Percentiles rank a stretch among this genome's conserved stretches.
These are phyloP conservation scores for Penicillium corylophilum DNA, from an alignment of 2,329 filamentous ascomycete species.

Conservation along the genomic window DNA sequence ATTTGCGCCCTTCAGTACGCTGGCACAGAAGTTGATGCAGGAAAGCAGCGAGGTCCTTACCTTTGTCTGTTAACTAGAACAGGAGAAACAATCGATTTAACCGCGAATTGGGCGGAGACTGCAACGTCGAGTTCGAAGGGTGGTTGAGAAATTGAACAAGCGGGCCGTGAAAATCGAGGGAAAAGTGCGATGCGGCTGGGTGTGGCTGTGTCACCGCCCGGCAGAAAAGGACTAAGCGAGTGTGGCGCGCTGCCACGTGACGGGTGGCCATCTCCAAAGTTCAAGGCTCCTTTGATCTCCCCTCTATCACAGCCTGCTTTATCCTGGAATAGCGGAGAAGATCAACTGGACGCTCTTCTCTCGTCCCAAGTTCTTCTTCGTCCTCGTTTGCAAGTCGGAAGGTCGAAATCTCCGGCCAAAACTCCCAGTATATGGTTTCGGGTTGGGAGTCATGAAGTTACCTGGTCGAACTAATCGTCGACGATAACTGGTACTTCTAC, in stretches of 20 bases:
- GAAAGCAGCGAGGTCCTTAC: conserved; percentile 21
- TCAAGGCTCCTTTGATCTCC: conserved; percentile 9
- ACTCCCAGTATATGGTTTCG: conserved; percentile 22
- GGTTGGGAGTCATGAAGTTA: conserved; percentile 42
- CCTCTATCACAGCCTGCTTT: conserved; percentile 6
- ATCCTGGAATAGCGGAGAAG: not conserved
- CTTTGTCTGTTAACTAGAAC: conserved; percentile 42
- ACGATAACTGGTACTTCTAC: conserved; percentile 32
- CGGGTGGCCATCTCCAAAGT: conserved; percentile 23
- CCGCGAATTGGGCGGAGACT: conserved; percentile 97
- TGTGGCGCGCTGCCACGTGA: conserved; percentile 35
- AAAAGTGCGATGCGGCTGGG: conserved; percentile 41
- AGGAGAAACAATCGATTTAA: conserved; percentile 96
- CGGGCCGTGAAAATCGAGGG: conserved; percentile 29
- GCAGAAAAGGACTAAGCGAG: conserved; percentile 39
- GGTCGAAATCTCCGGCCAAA: conserved; percentile 3
- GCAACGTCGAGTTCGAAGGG: conserved; percentile 83
- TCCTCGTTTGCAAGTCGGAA: not conserved
- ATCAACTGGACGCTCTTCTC: not conserved
- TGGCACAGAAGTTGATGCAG: not conserved
- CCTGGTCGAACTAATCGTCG: conserved; percentile 38
- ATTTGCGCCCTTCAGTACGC: conserved; percentile 2
- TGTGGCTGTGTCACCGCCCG: conserved; percentile 34
- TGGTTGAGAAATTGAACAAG: conserved; percentile 33
- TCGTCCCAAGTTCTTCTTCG: not conserved